Evolutionary conservation across 176 grass and related monocot species (phyloP).

Genomic region (Elymus sibiricus): DNA sequence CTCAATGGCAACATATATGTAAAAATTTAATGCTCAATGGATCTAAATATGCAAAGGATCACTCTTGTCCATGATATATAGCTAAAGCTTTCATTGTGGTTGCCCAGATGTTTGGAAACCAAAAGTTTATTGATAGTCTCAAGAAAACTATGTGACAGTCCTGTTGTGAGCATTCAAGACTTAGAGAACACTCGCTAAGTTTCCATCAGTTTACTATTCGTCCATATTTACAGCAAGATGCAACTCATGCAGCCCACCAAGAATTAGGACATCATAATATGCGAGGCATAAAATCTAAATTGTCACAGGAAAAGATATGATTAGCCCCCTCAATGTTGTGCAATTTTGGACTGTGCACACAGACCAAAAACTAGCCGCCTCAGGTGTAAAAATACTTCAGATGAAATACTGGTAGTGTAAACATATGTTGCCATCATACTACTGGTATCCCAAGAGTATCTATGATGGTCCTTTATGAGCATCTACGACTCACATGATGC

Average conservation of each 20-base stretch:
- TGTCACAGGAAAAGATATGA: neutral
- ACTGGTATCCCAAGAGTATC: neutral
- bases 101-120: neutral
- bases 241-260: conserved; percentile 20
- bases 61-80: neutral
- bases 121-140: neutral
- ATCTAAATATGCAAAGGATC: neutral
- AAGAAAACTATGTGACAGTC: neutral
- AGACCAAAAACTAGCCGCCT: neutral
- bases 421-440: neutral
- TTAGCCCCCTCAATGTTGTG: neutral
- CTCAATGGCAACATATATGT: neutral
- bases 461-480: conserved; percentile 38
- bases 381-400: neutral
- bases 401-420: neutral
- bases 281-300: neutral
- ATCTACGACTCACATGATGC: conserved; percentile 15
- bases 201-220: conserved; percentile 4
- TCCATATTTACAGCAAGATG: conserved; percentile 31
- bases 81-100: neutral
- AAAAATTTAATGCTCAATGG: neutral
- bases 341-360: neutral
- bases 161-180: conserved; percentile 1
- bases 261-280: conserved; percentile 13
- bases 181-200: neutral